phyloP scores from a whole-genome alignment of 345 rosid species.

The Eucalyptus cloeziana region DNA sequence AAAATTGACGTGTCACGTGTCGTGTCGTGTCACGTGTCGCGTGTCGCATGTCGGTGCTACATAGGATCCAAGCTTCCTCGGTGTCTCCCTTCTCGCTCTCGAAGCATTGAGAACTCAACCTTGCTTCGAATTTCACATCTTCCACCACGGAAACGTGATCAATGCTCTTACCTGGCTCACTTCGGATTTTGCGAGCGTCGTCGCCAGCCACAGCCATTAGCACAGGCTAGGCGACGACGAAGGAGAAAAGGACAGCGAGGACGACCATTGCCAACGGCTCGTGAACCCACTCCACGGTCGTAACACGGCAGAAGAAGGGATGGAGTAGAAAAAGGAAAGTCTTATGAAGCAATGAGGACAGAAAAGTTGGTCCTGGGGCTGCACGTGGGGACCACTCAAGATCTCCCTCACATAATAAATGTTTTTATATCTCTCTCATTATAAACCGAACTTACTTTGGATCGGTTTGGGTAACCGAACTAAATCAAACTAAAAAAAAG shows the following conservation, averaged over 20 bases:
- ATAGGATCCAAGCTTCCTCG: background rate
- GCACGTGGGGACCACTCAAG: background rate
- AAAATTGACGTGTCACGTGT: too few species aligned
- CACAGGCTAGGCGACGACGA: conserved; percentile 48
- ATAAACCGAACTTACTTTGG: background rate
- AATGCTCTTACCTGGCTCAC: background rate
- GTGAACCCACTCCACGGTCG: conserved; percentile 45
- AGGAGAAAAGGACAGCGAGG: conserved; percentile 43
- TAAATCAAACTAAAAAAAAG: background rate
- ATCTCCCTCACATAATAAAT: background rate
- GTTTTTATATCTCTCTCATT: background rate
- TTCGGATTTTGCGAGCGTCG: background rate
- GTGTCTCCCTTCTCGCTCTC: conserved; percentile 1
- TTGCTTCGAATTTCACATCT: conserved; percentile 11
- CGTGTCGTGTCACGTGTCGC: too few species aligned
- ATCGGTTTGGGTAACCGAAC: background rate
- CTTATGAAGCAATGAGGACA: background rate
- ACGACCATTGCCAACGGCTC: conserved; percentile 48
- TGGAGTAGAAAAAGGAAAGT: background rate
- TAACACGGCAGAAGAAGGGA: background rate
- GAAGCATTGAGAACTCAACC: conserved; percentile 10
- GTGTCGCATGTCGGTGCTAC: too few species aligned
- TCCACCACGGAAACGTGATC: too few species aligned
- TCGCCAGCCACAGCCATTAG: conserved; percentile 14
- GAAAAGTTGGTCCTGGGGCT: background rate